Percentiles rank a stretch among this genome's conserved stretches.
Conservation (phyloP, 2,329 filamentous ascomycete species). For the Nothophoma quercina region DNA sequence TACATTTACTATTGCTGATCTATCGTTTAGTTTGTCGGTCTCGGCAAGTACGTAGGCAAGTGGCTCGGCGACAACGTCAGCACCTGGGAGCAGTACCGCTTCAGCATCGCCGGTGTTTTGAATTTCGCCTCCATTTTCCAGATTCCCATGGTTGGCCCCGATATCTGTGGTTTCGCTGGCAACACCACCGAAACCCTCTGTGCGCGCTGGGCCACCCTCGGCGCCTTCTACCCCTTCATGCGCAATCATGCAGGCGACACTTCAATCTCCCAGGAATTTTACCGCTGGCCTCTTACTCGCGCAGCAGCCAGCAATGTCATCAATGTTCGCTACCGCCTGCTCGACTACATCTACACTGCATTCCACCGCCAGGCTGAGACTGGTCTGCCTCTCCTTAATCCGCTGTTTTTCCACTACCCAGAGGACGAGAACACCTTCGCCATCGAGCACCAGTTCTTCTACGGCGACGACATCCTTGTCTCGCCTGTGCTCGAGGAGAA, state of each 20-base stretch:
- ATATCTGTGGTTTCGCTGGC: conserved; percentile 77
- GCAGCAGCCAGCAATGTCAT: conserved; percentile 72
- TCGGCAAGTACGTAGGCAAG: conserved; percentile 66
- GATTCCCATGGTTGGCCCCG: conserved; percentile 58
- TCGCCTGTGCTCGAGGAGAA: conserved; percentile 64
- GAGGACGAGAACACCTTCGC: conserved; percentile 59
- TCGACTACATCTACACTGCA: conserved; percentile 81
- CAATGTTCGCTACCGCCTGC: conserved; percentile 72
- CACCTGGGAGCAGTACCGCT: conserved; percentile 54
- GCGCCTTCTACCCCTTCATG: conserved; percentile 78
- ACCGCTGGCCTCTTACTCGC: conserved; percentile 58
- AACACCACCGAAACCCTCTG: conserved; percentile 74
- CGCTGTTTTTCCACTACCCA: conserved; percentile 75
- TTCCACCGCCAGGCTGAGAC: conserved; percentile 66
- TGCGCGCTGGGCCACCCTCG: conserved; percentile 74
- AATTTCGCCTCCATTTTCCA: conserved; percentile 57
- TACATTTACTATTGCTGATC: conserved; percentile 4
- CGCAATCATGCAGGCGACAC: conserved; percentile 70
- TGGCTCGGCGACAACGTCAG: conserved; percentile 65
- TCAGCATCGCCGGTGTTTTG: conserved; percentile 50
- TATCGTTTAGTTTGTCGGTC: conserved; percentile 66
- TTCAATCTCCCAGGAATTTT: conserved; percentile 70
- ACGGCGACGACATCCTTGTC: conserved; percentile 63
- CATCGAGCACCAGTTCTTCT: conserved; percentile 66
- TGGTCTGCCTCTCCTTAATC: conserved; percentile 71